Evolutionary conservation across 1,139 yeast genomes (phyloP).

Genomic region (Wickerhamomyces sp.): DNA sequence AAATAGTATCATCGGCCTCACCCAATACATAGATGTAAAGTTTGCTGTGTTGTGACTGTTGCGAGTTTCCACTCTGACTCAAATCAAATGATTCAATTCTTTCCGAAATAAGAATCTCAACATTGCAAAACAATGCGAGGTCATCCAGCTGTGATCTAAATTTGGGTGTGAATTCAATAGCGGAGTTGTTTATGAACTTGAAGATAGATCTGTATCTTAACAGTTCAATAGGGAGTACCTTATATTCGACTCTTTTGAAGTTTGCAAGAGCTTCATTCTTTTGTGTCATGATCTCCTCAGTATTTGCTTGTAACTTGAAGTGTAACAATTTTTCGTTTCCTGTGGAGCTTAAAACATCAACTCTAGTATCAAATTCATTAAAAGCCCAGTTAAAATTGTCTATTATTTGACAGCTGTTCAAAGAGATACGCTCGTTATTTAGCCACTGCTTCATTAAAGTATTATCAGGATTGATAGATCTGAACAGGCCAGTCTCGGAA

Average conservation of each 20-base stretch:
- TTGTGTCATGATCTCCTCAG: slow-evolving; percentile 3
- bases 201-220: slow-evolving; percentile 10
- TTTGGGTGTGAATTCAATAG: slow-evolving; percentile 22
- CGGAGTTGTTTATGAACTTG: slow-evolving; percentile 13
- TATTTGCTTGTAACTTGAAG: slow-evolving; percentile 4
- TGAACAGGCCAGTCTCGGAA: slow-evolving; percentile 20
- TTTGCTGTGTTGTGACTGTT: not conserved
- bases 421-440: not conserved
- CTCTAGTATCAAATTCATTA: not conserved
- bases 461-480: slow-evolving; percentile 9
- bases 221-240: slow-evolving; percentile 13
- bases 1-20: slow-evolving; percentile 45
- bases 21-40: slow-evolving; percentile 42
- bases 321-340: slow-evolving; percentile 9
- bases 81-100: slow-evolving; percentile 29
- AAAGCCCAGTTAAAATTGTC: slow-evolving; percentile 13
- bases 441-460: slow-evolving; percentile 5
- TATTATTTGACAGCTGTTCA: slow-evolving; percentile 11
- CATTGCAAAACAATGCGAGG: slow-evolving; percentile 41
- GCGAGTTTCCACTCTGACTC: not conserved
- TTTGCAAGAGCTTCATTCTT: slow-evolving; percentile 8
- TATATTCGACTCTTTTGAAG: slow-evolving; percentile 15
- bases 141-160: slow-evolving; percentile 31
- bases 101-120: slow-evolving; percentile 46
- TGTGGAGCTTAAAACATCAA: slow-evolving; percentile 11